phyloP scores from a whole-genome alignment of 208 protist genomes.

The Crithidia brevicula region DNA sequence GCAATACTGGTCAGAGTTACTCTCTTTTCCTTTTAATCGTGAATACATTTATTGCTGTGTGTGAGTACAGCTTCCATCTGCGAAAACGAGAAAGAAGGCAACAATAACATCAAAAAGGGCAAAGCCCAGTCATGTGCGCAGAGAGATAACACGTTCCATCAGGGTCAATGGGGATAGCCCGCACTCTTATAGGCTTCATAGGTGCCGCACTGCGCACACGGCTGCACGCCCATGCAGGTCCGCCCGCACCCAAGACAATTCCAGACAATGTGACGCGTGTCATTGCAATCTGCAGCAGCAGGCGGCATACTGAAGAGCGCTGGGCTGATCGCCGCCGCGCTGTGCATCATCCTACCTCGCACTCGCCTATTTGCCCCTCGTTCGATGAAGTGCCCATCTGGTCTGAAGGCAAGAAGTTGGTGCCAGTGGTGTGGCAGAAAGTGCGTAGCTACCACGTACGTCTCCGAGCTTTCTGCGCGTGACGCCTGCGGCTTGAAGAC shows the following conservation, averaged over 20 bases:
- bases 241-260: slow-evolving; percentile 63
- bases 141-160: too few relatives aligned
- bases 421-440: slow-evolving; percentile 25
- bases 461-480: slow-evolving; percentile 50
- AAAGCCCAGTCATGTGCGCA: too few relatives aligned
- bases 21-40: too few relatives aligned
- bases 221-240: slow-evolving; percentile 37
- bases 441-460: slow-evolving; percentile 56
- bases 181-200: neutral
- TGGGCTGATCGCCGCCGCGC: neutral
- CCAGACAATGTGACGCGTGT: slow-evolving; percentile 46
- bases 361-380: too few relatives aligned
- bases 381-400: neutral
- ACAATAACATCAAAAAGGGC: too few relatives aligned
- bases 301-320: slow-evolving; percentile 55
- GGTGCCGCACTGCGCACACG: slow-evolving; percentile 46
- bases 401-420: neutral
- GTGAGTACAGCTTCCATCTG: too few relatives aligned
- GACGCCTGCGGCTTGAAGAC: slow-evolving; percentile 44
- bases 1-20: too few relatives aligned
- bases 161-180: neutral
- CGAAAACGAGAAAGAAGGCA: too few relatives aligned
- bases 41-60: too few relatives aligned
- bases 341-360: neutral
- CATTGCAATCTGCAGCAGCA: slow-evolving; percentile 34